These are phyloP conservation scores for Aciculosporium take DNA, from an alignment of 2,329 filamentous ascomycete genomes.

Conservation along the genomic window DNA sequence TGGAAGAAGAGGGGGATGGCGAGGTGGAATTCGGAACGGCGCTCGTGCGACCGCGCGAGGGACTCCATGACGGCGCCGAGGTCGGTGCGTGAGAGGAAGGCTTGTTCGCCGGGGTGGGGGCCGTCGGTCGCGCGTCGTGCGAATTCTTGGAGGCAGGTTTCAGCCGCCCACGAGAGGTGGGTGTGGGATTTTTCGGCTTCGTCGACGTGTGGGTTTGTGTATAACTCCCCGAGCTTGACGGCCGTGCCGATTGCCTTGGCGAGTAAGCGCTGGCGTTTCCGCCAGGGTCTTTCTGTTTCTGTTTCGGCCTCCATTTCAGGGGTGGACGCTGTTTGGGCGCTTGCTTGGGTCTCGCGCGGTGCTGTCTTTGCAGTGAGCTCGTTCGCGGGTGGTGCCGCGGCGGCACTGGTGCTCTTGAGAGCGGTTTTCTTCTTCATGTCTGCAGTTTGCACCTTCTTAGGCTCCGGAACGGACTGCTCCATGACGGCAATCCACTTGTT, in stretches of 20 bases:
- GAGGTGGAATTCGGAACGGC: constrained; percentile 60
- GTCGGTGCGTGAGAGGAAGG: constrained; percentile 57
- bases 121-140: constrained; percentile 52
- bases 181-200: constrained; percentile 57
- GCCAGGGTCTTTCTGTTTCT: too few relatives aligned
- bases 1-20: constrained; percentile 79
- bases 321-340: background rate
- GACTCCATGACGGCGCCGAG: constrained; percentile 63
- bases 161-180: constrained; percentile 68
- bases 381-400: background rate
- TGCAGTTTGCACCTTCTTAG: constrained; percentile 17
- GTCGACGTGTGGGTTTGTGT: constrained; percentile 60
- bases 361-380: constrained; percentile 4
- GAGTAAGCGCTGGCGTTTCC: constrained; percentile 51
- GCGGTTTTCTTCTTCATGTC: constrained; percentile 1
- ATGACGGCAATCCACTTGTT: constrained; percentile 42
- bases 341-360: constrained; percentile 6
- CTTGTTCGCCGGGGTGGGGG: constrained; percentile 53
- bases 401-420: background rate
- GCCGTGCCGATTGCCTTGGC: constrained; percentile 61
- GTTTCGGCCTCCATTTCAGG: constrained; percentile 29
- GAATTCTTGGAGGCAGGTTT: constrained; percentile 63
- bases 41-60: constrained; percentile 63
- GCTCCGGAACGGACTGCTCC: constrained; percentile 34
- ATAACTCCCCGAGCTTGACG: constrained; percentile 75